Evolutionary conservation across 2,329 filamentous ascomycete species (phyloP), one percentile per base, ranked within the genome.

Genomic region (Neofusicoccum umdonicola): DNA sequence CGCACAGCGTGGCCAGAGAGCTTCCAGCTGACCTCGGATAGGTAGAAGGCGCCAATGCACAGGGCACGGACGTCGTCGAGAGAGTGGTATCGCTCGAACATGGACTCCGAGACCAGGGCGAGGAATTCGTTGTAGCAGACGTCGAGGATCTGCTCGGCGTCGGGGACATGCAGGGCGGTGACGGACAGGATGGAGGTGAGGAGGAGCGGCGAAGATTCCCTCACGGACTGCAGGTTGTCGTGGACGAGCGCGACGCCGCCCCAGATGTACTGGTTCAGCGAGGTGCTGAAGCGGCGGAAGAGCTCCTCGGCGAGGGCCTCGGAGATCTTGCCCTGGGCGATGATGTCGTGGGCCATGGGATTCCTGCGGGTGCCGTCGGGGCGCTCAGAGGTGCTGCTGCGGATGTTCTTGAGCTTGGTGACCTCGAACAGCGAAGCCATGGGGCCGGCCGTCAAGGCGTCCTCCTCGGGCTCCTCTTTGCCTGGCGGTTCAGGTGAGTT

Each of bases 11-110:
- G 69, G 8, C 77, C 77, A 12, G 76, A 75, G 1, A 79, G 71
- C 47, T 78, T 75, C 74, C 77, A 79, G 68, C 75, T 78, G 12
- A 78, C 67, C 62, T 77, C 77, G 11, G 77, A 74, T 0, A 79
- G 71, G 63, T 78, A 79, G 67, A 79, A 79, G 2, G 78, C 75
- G 12, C 75, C 77, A 35, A 80, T 72, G 54, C 74, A 73, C 19
- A 79, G 66, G 6, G 75, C 78, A 3, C 78, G 75, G 15, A 79
- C 72, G 22, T 78, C 72, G 47, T 79, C 76, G 6, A 78, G 70
- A 44, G 72, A 77, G 41, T 78, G 71, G n/a, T 73, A 71, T 6
- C 73, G 67, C 4, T 76, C 72, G 8, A 77, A 69, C 64, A 73
- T 73, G n/a, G 73, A 70, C 45, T 69, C 72, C 45, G 75, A 76